Evolutionary conservation across 495 filamentous ascomycete genomes (phyloP).

Genomic region (Aspergillus kassunensis): DNA sequence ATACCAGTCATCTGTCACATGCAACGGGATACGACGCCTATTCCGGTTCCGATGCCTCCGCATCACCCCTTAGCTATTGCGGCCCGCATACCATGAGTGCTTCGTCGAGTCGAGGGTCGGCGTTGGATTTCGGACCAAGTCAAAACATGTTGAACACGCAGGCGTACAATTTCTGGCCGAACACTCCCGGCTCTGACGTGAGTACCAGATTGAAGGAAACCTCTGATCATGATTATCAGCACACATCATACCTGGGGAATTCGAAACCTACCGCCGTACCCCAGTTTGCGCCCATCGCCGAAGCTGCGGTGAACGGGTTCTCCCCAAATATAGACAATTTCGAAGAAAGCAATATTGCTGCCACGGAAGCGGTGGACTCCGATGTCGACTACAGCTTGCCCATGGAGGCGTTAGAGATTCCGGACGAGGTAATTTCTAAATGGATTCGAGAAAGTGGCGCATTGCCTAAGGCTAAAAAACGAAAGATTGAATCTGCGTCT

Average conservation of each 20-base stretch:
- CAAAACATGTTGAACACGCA: slow-evolving; percentile 13
- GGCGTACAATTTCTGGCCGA: slow-evolving; percentile 20
- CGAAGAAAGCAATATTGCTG: not conserved
- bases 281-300: not conserved
- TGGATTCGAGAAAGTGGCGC: slow-evolving; percentile 11
- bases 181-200: slow-evolving; percentile 18
- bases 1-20: slow-evolving; percentile 18
- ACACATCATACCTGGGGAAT: slow-evolving; percentile 1
- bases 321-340: not conserved
- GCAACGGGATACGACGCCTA: slow-evolving; percentile 20
- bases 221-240: slow-evolving; percentile 13
- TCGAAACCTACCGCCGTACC: not conserved
- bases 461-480: slow-evolving; percentile 14
- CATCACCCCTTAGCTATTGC: slow-evolving; percentile 26
- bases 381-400: not conserved
- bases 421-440: slow-evolving; percentile 11
- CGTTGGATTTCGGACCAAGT: slow-evolving; percentile 12
- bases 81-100: slow-evolving; percentile 21
- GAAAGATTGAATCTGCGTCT: slow-evolving; percentile 15
- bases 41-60: slow-evolving; percentile 16
- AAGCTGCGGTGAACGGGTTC: not conserved
- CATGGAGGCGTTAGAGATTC: not conserved
- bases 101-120: slow-evolving; percentile 25
- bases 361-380: slow-evolving; percentile 1
- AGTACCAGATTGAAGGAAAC: slow-evolving; percentile 13